Conservation (phyloP, 768 basidiomycete species). For the Vishniacozyma victoriae region DNA sequence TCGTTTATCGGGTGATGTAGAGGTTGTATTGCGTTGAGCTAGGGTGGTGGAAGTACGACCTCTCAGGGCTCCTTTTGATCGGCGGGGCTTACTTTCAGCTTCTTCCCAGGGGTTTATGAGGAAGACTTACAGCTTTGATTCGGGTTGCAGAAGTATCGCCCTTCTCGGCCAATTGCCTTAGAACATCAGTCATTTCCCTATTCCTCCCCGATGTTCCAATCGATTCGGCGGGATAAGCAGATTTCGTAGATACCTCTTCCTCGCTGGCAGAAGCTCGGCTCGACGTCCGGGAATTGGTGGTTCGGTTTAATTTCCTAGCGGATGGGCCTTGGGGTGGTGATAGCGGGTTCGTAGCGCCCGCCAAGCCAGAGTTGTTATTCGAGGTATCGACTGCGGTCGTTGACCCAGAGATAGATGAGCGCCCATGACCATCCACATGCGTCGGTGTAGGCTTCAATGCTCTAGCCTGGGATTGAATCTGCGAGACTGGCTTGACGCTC, state of each 20-base stretch:
- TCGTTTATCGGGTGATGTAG: too few species aligned
- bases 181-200: conserved; percentile 26
- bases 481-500: too few species aligned
- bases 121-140: conserved; percentile 10
- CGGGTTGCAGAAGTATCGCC: conserved; percentile 2
- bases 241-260: background rate
- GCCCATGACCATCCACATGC: conserved; percentile 18
- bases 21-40: too few species aligned
- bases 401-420: background rate
- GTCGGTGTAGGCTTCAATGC: conserved; percentile 32
- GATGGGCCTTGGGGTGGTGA: conserved; percentile 29
- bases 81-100: too few species aligned
- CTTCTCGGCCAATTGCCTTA: conserved; percentile 22
- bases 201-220: background rate
- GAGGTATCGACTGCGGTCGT: background rate
- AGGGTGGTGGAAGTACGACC: too few species aligned
- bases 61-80: too few species aligned
- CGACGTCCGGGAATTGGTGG: background rate
- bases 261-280: background rate
- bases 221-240: background rate
- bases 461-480: too few species aligned
- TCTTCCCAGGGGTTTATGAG: too few species aligned
- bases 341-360: conserved; percentile 8
- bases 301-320: conserved; percentile 21
- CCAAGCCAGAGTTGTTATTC: background rate